Percentiles rank a stretch among this genome's conserved stretches.
Conservation (phyloP, 176 grass and related monocot species). For the Cenchrus americanus region DNA sequence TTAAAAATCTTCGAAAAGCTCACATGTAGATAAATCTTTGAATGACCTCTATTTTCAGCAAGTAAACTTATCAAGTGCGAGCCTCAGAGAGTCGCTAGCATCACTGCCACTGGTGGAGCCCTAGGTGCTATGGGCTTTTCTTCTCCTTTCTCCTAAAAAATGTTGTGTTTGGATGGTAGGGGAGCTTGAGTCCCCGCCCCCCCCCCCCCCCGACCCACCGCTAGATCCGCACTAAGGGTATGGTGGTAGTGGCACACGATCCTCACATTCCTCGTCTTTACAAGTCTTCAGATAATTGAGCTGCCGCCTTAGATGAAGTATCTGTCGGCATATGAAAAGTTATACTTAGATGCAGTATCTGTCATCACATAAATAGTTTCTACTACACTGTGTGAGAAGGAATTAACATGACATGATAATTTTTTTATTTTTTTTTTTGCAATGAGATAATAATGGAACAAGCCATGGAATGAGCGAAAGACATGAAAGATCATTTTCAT, state of each 20-base stretch:
- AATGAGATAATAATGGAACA: neutral
- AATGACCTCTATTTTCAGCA: neutral
- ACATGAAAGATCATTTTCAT: neutral
- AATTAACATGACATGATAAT: neutral
- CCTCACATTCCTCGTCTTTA: conserved; percentile 48
- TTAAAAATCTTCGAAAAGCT: too few relatives aligned
- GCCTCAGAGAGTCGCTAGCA: neutral
- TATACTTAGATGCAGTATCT: conserved; percentile 63
- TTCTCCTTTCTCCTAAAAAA: too few relatives aligned
- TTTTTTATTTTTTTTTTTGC: neutral
- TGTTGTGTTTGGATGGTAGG: too few relatives aligned
- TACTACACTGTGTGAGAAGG: neutral
- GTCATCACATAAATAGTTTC: conserved; percentile 26
- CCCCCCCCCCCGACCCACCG: too few relatives aligned
- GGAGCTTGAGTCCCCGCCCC: too few relatives aligned
- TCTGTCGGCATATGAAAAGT: conserved; percentile 48
- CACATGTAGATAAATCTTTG: too few relatives aligned
- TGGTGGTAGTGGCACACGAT: conserved; percentile 29
- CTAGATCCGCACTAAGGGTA: neutral
- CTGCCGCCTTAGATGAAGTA: conserved; percentile 72
- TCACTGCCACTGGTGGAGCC: neutral
- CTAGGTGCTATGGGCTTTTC: too few relatives aligned
- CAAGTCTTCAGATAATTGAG: conserved; percentile 52
- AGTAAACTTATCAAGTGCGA: conserved; percentile 12
- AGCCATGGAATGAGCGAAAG: neutral